A percentile compares a stretch with the other conserved stretches of the same genome.
These are phyloP conservation scores for Paraconiothyrium brasiliense DNA, from an alignment of 2,329 filamentous ascomycete species.

Conservation along the genomic window DNA sequence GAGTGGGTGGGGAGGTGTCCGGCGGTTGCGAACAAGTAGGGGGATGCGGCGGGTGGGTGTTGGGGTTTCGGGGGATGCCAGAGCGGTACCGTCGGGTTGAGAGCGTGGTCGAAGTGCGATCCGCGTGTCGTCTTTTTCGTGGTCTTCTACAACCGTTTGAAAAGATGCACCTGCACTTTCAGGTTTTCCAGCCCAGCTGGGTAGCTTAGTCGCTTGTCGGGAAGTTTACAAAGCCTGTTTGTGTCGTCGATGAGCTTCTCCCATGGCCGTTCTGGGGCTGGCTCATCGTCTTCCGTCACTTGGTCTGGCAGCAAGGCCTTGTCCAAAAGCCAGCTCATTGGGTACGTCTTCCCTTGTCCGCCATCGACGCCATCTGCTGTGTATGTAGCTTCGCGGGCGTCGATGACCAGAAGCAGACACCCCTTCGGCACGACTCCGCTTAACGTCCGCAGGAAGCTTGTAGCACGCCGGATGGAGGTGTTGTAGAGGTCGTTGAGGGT, in stretches of 20 bases:
- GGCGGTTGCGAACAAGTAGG: constrained; percentile 17
- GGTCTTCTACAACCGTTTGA: not conserved
- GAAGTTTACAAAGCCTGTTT: not conserved
- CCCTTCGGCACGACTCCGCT: not conserved
- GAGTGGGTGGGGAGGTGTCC: constrained; percentile 24
- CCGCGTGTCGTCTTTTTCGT: constrained; percentile 14
- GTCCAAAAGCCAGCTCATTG: not conserved
- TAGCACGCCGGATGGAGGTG: not conserved
- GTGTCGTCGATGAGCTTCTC: not conserved
- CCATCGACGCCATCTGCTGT: not conserved
- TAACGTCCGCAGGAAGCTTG: not conserved
- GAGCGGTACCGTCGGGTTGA: too few species aligned
- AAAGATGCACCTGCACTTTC: not conserved
- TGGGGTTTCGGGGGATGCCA: too few species aligned
- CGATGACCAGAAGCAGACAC: not conserved
- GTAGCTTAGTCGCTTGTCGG: not conserved
- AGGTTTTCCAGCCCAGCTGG: not conserved
- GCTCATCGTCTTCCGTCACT: not conserved
- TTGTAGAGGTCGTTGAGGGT: not conserved
- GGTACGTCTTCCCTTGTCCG: not conserved
- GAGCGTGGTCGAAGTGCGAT: too few species aligned
- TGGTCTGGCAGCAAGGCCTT: not conserved
- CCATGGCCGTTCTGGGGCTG: not conserved
- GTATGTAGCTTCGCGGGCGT: not conserved
- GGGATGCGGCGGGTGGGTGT: too few species aligned